These are phyloP conservation scores for Tetrahymena elliotti DNA, from an alignment of 73 alveolate genomes.

Conservation along the genomic window DNA sequence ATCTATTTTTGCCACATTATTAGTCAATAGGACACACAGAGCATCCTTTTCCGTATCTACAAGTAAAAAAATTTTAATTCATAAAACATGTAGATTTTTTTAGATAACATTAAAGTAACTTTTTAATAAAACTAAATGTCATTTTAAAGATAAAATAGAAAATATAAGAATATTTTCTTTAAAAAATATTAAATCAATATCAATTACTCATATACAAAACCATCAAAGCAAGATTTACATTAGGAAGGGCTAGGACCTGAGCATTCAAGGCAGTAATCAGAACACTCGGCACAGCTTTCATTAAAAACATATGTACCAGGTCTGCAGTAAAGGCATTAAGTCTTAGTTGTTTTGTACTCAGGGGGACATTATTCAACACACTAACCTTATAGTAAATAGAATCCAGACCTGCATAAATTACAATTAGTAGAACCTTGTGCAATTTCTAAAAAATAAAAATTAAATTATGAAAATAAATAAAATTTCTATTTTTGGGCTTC, in stretches of 20 bases:
- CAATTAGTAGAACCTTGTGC: background rate
- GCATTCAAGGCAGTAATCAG: background rate
- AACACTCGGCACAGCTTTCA: background rate
- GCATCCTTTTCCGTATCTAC: background rate
- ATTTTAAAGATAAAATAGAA: background rate
- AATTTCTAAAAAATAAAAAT: background rate
- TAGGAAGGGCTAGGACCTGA: background rate
- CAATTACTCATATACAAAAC: background rate
- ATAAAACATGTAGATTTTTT: background rate
- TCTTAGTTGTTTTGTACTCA: background rate
- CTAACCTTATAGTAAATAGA: background rate
- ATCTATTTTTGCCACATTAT: background rate
- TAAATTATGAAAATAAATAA: too few relatives aligned
- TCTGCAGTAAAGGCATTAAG: background rate
- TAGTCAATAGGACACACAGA: background rate
- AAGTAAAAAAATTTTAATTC: background rate
- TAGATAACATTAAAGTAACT: too few relatives aligned
- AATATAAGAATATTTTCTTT: too few relatives aligned
- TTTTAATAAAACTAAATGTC: background rate
- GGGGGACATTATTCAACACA: background rate
- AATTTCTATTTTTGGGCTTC: background rate
- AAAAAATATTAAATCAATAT: background rate
- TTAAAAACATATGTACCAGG: background rate
- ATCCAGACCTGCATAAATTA: background rate
- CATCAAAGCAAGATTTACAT: background rate